Conservation (phyloP, 2,329 filamentous ascomycete genomes). For the Lasiodiplodia hormozganensis region DNA sequence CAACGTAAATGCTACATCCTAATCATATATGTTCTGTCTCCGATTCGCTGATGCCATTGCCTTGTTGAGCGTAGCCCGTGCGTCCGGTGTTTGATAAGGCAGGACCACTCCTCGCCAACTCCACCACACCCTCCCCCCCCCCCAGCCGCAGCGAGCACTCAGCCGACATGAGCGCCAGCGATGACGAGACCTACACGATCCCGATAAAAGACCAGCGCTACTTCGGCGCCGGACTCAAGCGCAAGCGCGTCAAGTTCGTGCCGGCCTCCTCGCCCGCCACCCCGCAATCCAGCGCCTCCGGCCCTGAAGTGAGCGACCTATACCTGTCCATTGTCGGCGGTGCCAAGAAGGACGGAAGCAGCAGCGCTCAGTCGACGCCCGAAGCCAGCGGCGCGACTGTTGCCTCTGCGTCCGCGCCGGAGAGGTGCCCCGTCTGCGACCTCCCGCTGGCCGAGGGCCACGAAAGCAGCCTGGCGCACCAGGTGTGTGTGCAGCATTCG, state of each 20-base stretch:
- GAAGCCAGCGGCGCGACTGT: slow-evolving; percentile 1
- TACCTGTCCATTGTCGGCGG: slow-evolving; percentile 52
- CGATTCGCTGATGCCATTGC: neutral
- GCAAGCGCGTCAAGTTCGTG: slow-evolving; percentile 67
- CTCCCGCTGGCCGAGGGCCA: slow-evolving; percentile 53
- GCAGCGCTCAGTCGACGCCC: neutral
- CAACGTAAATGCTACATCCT: too few relatives aligned
- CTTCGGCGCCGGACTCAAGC: slow-evolving; percentile 68
- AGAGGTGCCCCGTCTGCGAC: slow-evolving; percentile 46
- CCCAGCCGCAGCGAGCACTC: neutral
- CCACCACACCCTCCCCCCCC: neutral
- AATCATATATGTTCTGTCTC: too few relatives aligned
- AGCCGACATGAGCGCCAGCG: slow-evolving; percentile 33
- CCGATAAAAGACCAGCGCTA: slow-evolving; percentile 65
- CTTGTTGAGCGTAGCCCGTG: neutral
- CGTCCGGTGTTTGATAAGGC: neutral
- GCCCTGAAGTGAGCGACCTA: slow-evolving; percentile 61
- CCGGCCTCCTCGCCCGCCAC: slow-evolving; percentile 49
- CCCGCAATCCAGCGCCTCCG: slow-evolving; percentile 31
- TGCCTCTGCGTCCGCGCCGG: slow-evolving; percentile 32
- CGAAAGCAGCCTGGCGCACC: slow-evolving; percentile 71
- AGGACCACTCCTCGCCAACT: neutral
- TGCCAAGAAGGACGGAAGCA: too few relatives aligned
- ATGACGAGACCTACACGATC: slow-evolving; percentile 64
- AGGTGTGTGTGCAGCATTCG: slow-evolving; percentile 72